phyloP scores from a whole-genome alignment of 192 early-diverging fungal genomes.

The Rhizoclosmatium sp. region DNA sequence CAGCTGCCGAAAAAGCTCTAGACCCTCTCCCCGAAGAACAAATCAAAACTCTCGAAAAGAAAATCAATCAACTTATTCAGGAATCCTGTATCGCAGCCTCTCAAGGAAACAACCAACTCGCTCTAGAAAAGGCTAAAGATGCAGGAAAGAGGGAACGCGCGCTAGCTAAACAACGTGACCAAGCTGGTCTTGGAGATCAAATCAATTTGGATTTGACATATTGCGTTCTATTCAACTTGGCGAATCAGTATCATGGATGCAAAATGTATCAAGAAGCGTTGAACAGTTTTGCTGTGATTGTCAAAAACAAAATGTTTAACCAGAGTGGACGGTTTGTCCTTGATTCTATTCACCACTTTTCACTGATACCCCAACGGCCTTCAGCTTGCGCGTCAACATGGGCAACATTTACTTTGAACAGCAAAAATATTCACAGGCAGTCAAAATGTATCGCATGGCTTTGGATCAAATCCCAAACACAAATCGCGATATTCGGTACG shows the following conservation, averaged over 20 bases:
- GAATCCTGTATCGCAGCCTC: slow-evolving; percentile 55
- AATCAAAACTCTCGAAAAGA: slow-evolving; percentile 60
- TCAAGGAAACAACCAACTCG: slow-evolving; percentile 54
- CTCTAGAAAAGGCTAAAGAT: slow-evolving; percentile 69
- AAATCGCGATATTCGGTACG: slow-evolving; percentile 62
- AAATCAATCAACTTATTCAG: slow-evolving; percentile 57
- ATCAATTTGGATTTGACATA: slow-evolving; percentile 69
- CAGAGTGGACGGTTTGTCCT: slow-evolving; percentile 50
- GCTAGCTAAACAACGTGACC: slow-evolving; percentile 62
- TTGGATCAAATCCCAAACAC: slow-evolving; percentile 66
- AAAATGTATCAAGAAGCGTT: slow-evolving; percentile 71
- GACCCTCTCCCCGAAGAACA: slow-evolving; percentile 63
- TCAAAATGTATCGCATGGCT: slow-evolving; percentile 75
- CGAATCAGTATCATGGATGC: slow-evolving; percentile 63
- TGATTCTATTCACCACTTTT: neutral
- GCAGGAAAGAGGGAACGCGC: slow-evolving; percentile 64
- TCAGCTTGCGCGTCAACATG: slow-evolving; percentile 66
- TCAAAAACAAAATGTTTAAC: slow-evolving; percentile 71
- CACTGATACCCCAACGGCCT: neutral
- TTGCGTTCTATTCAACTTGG: slow-evolving; percentile 67
- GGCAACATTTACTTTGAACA: slow-evolving; percentile 72
- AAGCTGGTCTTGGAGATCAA: slow-evolving; percentile 58
- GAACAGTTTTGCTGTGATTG: slow-evolving; percentile 65
- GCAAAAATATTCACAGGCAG: slow-evolving; percentile 63
- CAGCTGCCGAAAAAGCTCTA: slow-evolving; percentile 40